Evolutionary conservation across 257 asterid species (phyloP).

Genomic region (Parsonsia alboflavescens): DNA sequence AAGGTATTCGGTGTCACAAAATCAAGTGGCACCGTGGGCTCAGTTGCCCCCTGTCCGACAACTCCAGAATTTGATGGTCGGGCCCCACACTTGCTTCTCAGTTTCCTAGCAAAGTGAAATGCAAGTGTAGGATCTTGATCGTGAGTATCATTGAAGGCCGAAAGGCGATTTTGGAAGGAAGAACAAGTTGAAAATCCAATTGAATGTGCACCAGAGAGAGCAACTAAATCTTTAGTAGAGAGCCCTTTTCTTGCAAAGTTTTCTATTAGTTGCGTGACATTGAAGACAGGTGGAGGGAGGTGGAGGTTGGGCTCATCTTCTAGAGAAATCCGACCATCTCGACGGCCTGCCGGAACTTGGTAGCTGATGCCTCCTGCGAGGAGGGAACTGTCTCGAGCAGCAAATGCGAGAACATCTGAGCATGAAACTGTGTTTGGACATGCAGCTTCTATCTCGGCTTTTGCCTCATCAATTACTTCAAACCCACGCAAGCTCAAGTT

Average conservation of each 20-base stretch:
- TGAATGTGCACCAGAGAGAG: slow-evolving; percentile 51
- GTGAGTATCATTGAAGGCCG: slow-evolving; percentile 20
- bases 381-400: slow-evolving; percentile 35
- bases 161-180: slow-evolving; percentile 19
- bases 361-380: slow-evolving; percentile 28
- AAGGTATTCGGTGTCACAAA: slow-evolving; percentile 28
- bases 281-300: slow-evolving; percentile 25
- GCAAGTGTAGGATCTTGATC: slow-evolving; percentile 31
- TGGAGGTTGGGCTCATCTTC: slow-evolving; percentile 14
- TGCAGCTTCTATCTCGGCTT: slow-evolving; percentile 26
- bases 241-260: slow-evolving; percentile 34
- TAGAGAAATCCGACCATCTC: slow-evolving; percentile 27
- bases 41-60: background rate
- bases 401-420: slow-evolving; percentile 36
- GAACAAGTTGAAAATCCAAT: slow-evolving; percentile 35
- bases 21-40: slow-evolving; percentile 24
- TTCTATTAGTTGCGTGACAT: slow-evolving; percentile 17
- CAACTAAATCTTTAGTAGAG: slow-evolving; percentile 34
- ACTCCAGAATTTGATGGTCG: background rate
- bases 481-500: slow-evolving; percentile 35
- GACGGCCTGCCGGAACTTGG: slow-evolving; percentile 39
- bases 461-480: slow-evolving; percentile 41
- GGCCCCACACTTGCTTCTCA: slow-evolving; percentile 17
- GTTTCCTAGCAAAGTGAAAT: slow-evolving; percentile 8
- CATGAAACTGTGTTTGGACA: slow-evolving; percentile 45